Conservation (phyloP, 768 basidiomycete species). For the Psilocybe subaeruginosa region DNA sequence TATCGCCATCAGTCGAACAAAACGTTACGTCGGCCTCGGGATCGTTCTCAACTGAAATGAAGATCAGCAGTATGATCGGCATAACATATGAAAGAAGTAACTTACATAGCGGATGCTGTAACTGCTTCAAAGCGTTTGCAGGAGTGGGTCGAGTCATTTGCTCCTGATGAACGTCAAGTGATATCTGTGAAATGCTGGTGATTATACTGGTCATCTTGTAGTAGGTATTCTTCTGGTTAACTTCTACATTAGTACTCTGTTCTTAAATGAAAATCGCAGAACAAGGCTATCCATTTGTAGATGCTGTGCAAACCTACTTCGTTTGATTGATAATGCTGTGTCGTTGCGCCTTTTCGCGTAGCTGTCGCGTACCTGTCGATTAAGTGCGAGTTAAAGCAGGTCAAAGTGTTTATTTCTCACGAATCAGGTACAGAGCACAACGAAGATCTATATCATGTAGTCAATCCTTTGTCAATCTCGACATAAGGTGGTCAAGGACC, state of each 20-base stretch:
- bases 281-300: not conserved
- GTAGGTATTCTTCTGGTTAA: too few species aligned
- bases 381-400: too few species aligned
- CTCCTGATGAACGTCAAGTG: not conserved
- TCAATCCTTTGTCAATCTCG: too few species aligned
- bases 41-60: constrained; percentile 22
- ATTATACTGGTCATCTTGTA: too few species aligned
- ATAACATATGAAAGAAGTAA: not conserved
- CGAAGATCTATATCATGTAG: too few species aligned
- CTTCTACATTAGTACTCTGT: not conserved
- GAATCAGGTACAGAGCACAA: too few species aligned
- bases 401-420: too few species aligned
- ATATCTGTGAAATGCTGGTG: too few species aligned
- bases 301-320: not conserved
- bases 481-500: too few species aligned
- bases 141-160: not conserved
- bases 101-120: not conserved
- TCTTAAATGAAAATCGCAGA: not conserved
- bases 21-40: constrained; percentile 32
- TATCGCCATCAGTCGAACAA: constrained; percentile 27
- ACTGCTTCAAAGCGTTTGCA: not conserved
- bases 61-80: not conserved
- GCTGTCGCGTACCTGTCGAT: too few species aligned
- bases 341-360: too few species aligned
- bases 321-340: too few species aligned